These are phyloP conservation scores for Patellaria atrata DNA, from an alignment of 495 filamentous ascomycete genomes.

Conservation along the genomic window DNA sequence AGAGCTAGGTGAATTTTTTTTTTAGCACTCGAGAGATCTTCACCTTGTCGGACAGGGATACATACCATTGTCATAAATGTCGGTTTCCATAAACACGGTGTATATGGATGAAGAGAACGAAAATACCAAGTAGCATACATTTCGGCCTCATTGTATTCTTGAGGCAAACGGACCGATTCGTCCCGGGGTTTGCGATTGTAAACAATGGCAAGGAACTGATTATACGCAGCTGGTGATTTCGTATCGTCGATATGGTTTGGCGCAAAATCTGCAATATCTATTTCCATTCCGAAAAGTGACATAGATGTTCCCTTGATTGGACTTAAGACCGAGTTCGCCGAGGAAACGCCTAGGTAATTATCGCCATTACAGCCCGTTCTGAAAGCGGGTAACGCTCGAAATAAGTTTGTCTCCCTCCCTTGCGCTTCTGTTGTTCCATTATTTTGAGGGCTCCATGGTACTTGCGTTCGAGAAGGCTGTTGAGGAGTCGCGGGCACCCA, in stretches of 20 bases:
- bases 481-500: not conserved
- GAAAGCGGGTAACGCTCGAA: slow-evolving; percentile 32
- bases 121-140: slow-evolving; percentile 62
- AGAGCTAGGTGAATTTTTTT: slow-evolving; percentile 33
- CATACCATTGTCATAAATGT: slow-evolving; percentile 49
- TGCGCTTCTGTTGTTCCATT: slow-evolving; percentile 5
- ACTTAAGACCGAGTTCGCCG: slow-evolving; percentile 49
- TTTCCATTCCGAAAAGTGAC: slow-evolving; percentile 59
- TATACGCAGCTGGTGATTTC: slow-evolving; percentile 48
- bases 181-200: slow-evolving; percentile 28
- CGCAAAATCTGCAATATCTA: slow-evolving; percentile 59
- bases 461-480: not conserved
- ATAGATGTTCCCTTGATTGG: slow-evolving; percentile 60
- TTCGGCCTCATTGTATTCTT: slow-evolving; percentile 35
- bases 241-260: slow-evolving; percentile 49
- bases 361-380: slow-evolving; percentile 42
- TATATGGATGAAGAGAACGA: slow-evolving; percentile 52
- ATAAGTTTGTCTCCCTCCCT: slow-evolving; percentile 6
- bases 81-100: slow-evolving; percentile 56
- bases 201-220: slow-evolving; percentile 45
- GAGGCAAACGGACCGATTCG: slow-evolving; percentile 14
- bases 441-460: slow-evolving; percentile 2
- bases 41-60: slow-evolving; percentile 1
- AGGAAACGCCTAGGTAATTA: slow-evolving; percentile 58
- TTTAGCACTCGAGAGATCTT: too few species aligned